Evolutionary conservation across 441 rosid genomes (phyloP).

Genomic region (Lepidium campestre): DNA sequence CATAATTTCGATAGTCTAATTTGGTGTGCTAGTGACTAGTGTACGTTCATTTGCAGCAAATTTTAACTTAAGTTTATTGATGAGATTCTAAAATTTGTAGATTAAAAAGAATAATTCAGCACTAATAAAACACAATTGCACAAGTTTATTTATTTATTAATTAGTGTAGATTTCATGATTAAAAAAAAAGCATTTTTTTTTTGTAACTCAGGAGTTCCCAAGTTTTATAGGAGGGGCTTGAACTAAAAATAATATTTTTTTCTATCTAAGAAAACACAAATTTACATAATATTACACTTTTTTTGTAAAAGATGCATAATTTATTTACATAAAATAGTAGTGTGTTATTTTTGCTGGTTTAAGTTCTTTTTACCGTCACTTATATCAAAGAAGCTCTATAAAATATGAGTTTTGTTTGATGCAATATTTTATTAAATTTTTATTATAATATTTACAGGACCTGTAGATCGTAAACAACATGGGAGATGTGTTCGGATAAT

Average conservation of each 20-base stretch:
- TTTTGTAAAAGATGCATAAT: background rate
- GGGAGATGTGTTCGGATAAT: too few relatives aligned
- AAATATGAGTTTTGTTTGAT: background rate
- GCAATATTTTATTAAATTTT: background rate
- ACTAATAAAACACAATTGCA: too few relatives aligned
- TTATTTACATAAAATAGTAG: background rate
- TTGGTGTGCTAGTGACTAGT: background rate
- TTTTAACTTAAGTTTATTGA: too few relatives aligned
- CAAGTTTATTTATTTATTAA: too few relatives aligned
- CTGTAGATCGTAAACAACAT: too few relatives aligned
- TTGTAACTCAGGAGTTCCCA: too few relatives aligned
- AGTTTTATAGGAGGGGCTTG: too few relatives aligned
- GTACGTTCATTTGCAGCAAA: background rate
- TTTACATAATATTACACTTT: background rate
- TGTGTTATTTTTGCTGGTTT: background rate
- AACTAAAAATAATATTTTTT: too few relatives aligned
- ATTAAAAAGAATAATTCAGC: too few relatives aligned
- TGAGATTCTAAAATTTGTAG: too few relatives aligned
- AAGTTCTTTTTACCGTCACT: background rate
- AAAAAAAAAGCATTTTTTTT: too few relatives aligned
- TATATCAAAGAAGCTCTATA: background rate
- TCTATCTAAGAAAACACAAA: background rate
- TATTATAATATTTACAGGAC: background rate
- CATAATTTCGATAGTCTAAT: background rate
- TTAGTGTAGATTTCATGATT: too few relatives aligned